These are phyloP conservation scores for Cyclotella sp. DNA, from an alignment of 108 stramenopile species.

Conservation along the genomic window DNA sequence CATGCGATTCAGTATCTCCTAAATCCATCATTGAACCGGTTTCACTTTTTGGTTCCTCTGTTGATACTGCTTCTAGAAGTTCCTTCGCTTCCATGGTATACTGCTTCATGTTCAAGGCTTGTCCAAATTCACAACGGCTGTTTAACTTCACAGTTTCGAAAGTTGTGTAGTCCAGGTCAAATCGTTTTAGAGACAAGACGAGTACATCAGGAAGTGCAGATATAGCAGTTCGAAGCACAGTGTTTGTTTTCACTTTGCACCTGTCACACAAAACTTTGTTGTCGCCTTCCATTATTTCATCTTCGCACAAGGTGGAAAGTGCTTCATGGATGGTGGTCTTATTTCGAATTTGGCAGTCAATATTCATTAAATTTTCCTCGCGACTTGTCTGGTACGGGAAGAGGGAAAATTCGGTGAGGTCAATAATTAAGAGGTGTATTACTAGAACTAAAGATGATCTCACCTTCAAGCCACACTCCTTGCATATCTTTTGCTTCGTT, in stretches of 20 bases:
- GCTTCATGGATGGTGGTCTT: constrained; percentile 93
- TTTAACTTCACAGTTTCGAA: constrained; percentile 99
- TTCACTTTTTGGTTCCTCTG: constrained; percentile 50
- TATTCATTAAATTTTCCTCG: constrained; percentile 92
- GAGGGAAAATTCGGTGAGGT: constrained; percentile 32
- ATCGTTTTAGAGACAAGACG: constrained; percentile 95
- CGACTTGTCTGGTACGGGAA: constrained; percentile 76
- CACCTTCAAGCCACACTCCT: constrained; percentile 91
- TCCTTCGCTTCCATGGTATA: constrained; percentile 95
- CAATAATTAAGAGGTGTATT: background rate
- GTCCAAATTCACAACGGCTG: constrained; percentile 93
- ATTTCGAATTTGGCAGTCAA: constrained; percentile 95
- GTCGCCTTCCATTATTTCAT: constrained; percentile 97
- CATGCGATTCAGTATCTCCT: constrained; percentile 51
- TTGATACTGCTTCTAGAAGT: constrained; percentile 58
- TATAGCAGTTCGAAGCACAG: constrained; percentile 88
- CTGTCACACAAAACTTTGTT: constrained; percentile 96
- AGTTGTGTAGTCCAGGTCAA: constrained; percentile 97
- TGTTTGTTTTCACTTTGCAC: constrained; percentile 96
- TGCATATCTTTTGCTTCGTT: constrained; percentile 91
- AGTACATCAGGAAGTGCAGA: constrained; percentile 92
- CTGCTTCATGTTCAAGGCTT: constrained; percentile 93
- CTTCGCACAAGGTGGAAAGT: constrained; percentile 89
- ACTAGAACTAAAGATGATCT: background rate
- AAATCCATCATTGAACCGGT: constrained; percentile 48